Conservation (phyloP, 2,329 filamentous ascomycete genomes). For the Aureobasidium sp. region DNA sequence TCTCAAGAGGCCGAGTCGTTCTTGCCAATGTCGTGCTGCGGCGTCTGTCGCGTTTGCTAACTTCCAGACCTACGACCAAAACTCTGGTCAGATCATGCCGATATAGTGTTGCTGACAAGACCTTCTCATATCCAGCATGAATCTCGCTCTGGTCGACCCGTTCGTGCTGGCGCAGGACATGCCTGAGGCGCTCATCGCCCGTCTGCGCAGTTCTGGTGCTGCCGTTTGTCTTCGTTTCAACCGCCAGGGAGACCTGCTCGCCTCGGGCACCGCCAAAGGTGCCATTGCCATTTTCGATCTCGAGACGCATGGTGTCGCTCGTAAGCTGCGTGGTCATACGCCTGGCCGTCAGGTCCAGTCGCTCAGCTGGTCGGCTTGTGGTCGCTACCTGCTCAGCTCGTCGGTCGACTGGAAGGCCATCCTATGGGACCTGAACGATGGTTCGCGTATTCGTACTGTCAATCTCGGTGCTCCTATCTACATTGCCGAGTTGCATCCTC, state of each 20-base stretch:
- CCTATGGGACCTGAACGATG: slow-evolving; percentile 81
- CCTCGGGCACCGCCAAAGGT: slow-evolving; percentile 83
- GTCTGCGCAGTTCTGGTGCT: slow-evolving; percentile 63
- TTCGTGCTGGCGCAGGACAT: slow-evolving; percentile 73
- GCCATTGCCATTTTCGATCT: slow-evolving; percentile 95
- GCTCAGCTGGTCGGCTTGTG: slow-evolving; percentile 88
- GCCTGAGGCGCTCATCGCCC: slow-evolving; percentile 81
- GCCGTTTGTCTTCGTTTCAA: slow-evolving; percentile 76
- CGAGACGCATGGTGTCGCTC: slow-evolving; percentile 92
- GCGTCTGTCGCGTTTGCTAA: background rate
- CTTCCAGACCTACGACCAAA: background rate
- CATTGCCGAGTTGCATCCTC: slow-evolving; percentile 89
- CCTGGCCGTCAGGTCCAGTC: slow-evolving; percentile 74
- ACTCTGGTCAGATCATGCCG: background rate
- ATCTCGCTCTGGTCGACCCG: slow-evolving; percentile 64
- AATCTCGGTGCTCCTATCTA: slow-evolving; percentile 91
- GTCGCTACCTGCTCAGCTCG: slow-evolving; percentile 82
- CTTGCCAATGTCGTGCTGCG: background rate
- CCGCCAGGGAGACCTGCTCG: slow-evolving; percentile 87
- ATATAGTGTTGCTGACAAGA: background rate
- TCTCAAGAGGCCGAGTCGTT: background rate
- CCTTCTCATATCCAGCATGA: slow-evolving; percentile 45
- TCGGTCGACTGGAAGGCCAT: slow-evolving; percentile 97
- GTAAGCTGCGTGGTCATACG: slow-evolving; percentile 88
- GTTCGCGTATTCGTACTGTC: slow-evolving; percentile 68